These are phyloP conservation scores for Crithidia brevicula DNA, from an alignment of 208 protist species.

Conservation along the genomic window DNA sequence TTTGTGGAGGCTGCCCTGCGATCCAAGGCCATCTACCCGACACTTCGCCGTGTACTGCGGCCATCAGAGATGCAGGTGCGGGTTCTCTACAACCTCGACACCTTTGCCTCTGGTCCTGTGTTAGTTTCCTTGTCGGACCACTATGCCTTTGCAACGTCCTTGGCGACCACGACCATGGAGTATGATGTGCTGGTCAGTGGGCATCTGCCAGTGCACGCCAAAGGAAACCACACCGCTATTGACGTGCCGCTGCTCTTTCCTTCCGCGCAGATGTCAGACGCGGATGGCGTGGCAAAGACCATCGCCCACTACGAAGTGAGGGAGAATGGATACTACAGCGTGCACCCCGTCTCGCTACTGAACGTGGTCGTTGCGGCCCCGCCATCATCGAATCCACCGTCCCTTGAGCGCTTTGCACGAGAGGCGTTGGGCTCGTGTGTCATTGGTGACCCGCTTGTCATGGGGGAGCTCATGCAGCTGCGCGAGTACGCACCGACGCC, in stretches of 20 bases:
- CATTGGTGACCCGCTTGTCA: conserved; percentile 71
- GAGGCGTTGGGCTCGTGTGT: conserved; percentile 63
- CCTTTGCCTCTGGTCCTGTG: conserved; percentile 76
- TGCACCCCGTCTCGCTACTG: conserved; percentile 80
- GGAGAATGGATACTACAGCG: conserved; percentile 77
- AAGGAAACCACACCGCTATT: conserved; percentile 32
- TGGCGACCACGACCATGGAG: conserved; percentile 55
- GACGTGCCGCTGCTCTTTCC: conserved; percentile 32
- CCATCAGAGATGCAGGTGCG: conserved; percentile 57
- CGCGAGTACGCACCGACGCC: neutral
- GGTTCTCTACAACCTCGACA: conserved; percentile 77
- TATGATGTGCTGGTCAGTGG: conserved; percentile 85
- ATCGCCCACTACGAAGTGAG: conserved; percentile 49
- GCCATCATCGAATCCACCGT: conserved; percentile 54
- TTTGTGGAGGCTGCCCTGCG: conserved; percentile 72
- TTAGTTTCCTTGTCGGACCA: conserved; percentile 62
- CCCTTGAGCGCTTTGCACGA: conserved; percentile 61
- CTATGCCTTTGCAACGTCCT: conserved; percentile 45
- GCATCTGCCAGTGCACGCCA: conserved; percentile 51
- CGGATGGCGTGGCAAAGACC: neutral
- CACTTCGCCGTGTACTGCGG: conserved; percentile 31
- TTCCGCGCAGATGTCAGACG: neutral
- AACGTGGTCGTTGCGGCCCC: conserved; percentile 66
- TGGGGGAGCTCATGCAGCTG: conserved; percentile 36
- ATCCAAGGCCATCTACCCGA: conserved; percentile 53